phyloP scores from a whole-genome alignment of 495 filamentous ascomycete species.

The Xylaria bambusicola region DNA sequence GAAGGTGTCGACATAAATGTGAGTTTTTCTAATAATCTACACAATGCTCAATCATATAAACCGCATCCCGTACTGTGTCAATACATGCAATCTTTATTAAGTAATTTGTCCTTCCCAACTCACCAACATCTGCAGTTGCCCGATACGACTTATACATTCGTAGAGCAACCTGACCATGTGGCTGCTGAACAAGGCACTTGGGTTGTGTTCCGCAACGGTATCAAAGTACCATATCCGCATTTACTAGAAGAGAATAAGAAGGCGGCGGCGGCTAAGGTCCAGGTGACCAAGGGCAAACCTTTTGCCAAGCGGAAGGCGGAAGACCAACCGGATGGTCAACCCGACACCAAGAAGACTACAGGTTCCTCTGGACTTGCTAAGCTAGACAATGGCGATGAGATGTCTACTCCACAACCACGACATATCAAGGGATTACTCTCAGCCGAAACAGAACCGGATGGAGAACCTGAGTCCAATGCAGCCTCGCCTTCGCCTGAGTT shows the following conservation, averaged over 20 bases:
- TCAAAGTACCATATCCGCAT: slow-evolving; percentile 40
- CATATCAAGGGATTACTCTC: slow-evolving; percentile 47
- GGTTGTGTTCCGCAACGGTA: slow-evolving; percentile 30
- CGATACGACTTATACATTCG: slow-evolving; percentile 34
- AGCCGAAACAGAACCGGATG: slow-evolving; percentile 41
- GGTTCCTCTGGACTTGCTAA: slow-evolving; percentile 20
- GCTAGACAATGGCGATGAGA: slow-evolving; percentile 23
- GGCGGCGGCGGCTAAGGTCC: slow-evolving; percentile 15
- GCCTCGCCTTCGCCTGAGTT: slow-evolving; percentile 34
- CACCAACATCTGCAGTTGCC: slow-evolving; percentile 32
- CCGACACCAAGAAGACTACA: slow-evolving; percentile 37
- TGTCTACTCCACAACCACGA: slow-evolving; percentile 32
- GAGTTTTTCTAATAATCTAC: slow-evolving; percentile 26
- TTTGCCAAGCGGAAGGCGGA: slow-evolving; percentile 42
- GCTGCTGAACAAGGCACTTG: slow-evolving; percentile 34
- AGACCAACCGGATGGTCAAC: slow-evolving; percentile 42
- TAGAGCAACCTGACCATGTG: slow-evolving; percentile 34
- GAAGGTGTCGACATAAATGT: slow-evolving; percentile 43
- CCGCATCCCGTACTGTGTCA: background rate
- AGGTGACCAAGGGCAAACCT: slow-evolving; percentile 23
- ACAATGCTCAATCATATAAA: background rate
- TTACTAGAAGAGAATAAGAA: slow-evolving; percentile 23
- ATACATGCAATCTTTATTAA: background rate
- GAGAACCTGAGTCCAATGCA: slow-evolving; percentile 40
- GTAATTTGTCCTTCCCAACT: slow-evolving; percentile 6